Evolutionary conservation across 768 basidiomycete genomes (phyloP), one percentile per base, ranked within the genome.

Genomic region (Lanmaoa pseudosensibilis): DNA sequence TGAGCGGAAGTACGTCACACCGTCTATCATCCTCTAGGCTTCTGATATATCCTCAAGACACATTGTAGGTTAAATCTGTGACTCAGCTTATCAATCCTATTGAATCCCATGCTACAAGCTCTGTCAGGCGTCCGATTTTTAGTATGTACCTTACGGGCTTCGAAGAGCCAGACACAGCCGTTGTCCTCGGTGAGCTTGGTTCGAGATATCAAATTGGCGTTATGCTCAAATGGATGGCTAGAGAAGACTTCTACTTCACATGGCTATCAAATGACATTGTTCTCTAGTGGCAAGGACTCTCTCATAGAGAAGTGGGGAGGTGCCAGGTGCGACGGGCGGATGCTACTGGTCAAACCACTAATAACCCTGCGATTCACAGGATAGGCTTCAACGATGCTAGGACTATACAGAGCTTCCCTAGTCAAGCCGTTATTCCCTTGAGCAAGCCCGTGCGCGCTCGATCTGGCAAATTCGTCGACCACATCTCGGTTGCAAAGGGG

Each of bases 61-160:
- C 92, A 65, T 94, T 92, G 91, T 93, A 72, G 75, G 89, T 73
- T 33, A 10, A 32, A 41, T 45, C 39, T 23, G 15, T 50, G 33
- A 46, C 61, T 46, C 32, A 19, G 25, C 40, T 30, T 30, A 40
- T n/a, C 52, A 54, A 27, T 58, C 23, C 52, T 41, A 55, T 59
- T 65, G 46, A 53, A 48, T 37, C 36, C 45, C 16, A 9, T 48
- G 95, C 72, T 97, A 98, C 80, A 94, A 94, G 70, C 97, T 92
- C 68, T 84, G 96, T 23, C 96, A 96, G 73, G 84, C 85, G 0
- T 93, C 91, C 37, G 88, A 96, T 72, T 92, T 95, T 69, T 93
- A 89, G 89, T n/a, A n/a, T n/a, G n/a, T 98, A 99, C 71, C 78
- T 99, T 15, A 97, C 97, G 0, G 97, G 97, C 12, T 97, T 97